Base-by-base conservation (phyloP, 2,329 filamentous ascomycete genomes). In the Alternaria infectoria region DNA sequence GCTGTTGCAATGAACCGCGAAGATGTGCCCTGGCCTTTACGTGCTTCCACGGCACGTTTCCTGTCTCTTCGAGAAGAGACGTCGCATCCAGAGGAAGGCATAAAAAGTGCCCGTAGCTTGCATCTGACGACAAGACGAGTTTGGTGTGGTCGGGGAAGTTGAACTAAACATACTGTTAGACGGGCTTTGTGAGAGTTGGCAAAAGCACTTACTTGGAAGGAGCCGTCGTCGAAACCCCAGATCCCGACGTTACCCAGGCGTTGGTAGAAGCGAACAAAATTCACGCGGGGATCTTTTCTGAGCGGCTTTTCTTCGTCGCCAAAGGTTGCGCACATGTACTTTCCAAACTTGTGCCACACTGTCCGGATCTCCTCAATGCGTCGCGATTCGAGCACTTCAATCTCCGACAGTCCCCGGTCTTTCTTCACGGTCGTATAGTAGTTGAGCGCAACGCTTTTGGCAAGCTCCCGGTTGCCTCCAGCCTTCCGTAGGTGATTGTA, bases 141-240 rank as follows among this genome's bases (percentile, higher is more conserved):
- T 96, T 96, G 62, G 92, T 95, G 78, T 96, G 92, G 70, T 96
- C 92, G 3, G 92, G 92, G 78, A 96, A 96, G 81, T 96, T 95
- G 81, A 95, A 92, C 87, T 93, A 68, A n/a, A 5, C 15, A 13
- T 6, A 54, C n/a, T 46, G 54, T 68, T 57, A 68, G 65, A 51
- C 43, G 13, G 19, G 21, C 23, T 13, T 43, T 40, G 21, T 8
- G 7, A 40, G 36, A 10, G 30, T 0, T 10, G 9, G 13, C 28
- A 26, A 45, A 49, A n/a, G n/a, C 45, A 40, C 81, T 69, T 82
- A 90, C 89, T 84, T 92, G 91, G 69, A 94, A 85, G 72, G 92
- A 91, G 3, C 92, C 92, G 75, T 95, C 91, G 59, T 87, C 88
- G 73, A 95, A 95, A 54, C 89, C 89, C 91, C 91, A 94, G 79